Percentiles rank a stretch among this genome's conserved stretches.
Conservation (phyloP, 2,329 filamentous ascomycete genomes). For the Fusarium illudens region DNA sequence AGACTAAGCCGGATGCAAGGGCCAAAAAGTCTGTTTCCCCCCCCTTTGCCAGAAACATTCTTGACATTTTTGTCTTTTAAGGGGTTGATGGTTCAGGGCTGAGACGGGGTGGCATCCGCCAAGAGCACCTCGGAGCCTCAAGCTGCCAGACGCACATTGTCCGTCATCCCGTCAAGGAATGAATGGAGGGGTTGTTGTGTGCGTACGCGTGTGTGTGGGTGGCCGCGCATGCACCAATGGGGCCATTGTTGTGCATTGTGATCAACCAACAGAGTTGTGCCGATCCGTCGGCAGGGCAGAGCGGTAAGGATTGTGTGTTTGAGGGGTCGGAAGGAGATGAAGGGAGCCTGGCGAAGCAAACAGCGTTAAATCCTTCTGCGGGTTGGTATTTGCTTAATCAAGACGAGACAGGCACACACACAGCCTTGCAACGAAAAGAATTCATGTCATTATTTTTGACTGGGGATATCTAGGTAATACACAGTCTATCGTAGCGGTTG, state of each 20-base stretch:
- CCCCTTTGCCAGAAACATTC: neutral
- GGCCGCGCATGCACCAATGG: neutral
- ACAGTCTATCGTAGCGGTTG: neutral
- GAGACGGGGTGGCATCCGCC: neutral
- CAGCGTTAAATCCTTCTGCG: neutral
- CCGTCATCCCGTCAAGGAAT: neutral
- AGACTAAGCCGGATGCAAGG: neutral
- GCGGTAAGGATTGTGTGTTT: neutral
- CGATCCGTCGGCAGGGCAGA: neutral
- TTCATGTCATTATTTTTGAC: neutral
- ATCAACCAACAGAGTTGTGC: neutral
- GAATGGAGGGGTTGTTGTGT: neutral
- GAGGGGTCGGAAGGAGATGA: neutral
- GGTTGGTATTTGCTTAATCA: neutral
- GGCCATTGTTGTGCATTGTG: neutral
- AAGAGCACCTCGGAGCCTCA: too few species aligned
- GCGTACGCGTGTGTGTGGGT: neutral
- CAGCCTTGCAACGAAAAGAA: neutral
- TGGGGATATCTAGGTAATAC: neutral
- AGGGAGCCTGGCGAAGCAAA: neutral
- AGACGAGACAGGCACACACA: neutral
- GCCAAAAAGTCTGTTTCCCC: neutral
- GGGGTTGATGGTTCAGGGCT: neutral
- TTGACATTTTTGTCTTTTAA: neutral
- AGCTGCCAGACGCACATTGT: too few species aligned